Evolutionary conservation across 805 yeast species (phyloP), one percentile per base, ranked within the genome.

Genomic region (Komagataella ulmi): DNA sequence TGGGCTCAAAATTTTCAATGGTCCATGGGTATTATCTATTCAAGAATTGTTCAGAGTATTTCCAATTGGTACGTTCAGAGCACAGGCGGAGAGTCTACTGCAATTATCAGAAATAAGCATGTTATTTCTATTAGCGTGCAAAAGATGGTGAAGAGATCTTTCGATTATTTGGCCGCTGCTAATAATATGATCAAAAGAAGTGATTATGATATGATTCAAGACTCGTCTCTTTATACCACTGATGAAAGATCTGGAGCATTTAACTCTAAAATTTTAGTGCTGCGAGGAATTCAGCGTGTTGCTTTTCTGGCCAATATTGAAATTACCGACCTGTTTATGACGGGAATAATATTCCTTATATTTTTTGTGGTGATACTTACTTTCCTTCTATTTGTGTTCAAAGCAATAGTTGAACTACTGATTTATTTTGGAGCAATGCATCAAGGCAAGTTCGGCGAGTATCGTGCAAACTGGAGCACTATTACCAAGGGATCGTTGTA

Each of bases 1-100:
- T 91, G 99, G 99, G 82, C 95, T 36, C 96, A 91, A 68, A 93
- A 91, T 70, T 93, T 93, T 73, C 82, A 80, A 67, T 91, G 98
- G 98, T 82, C 97, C 1, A 78, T 91, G 78, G 99, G 99, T 48
- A 83, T 91, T 56, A 86, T 93, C 59, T 76, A 77, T 51, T 79
- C 81, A 6, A 66, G 68, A 12, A 87, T 89, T 61, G 84, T 91
- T 79, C 97, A 90, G 65, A 65, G 73, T 46, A 85, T 88, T 55
- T 84, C 93, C 57, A 79, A 83, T 64, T 91, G 99, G 99, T 91
- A 91, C 65, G 83, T 91, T 50, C 97, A 91, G 69, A 72, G 96
- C 6, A 93, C 99, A 1, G 97, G 97, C 44, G 99, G 99, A 53
- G 64, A 75, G 0, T 81, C 95, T 1, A 83, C 97, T 3, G 86